A percentile compares a stretch with the other conserved stretches of the same genome.
Evolutionary conservation across 371 early-diverging fungal species (phyloP).

Genomic region (Smittium mucronatum): DNA sequence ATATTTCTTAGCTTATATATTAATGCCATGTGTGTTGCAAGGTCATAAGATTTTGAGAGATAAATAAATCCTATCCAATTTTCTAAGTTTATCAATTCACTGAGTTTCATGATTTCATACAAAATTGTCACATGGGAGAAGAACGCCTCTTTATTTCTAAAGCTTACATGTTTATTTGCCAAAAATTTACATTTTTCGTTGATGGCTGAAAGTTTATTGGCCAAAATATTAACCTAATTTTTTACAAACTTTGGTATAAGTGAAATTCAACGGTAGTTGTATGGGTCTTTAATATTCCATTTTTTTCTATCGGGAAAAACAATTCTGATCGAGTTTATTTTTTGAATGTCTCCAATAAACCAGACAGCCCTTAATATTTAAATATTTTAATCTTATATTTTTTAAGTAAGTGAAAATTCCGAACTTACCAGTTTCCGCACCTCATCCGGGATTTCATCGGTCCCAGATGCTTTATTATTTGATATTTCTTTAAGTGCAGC

Average conservation of each 20-base stretch:
- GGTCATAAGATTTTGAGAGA: background rate
- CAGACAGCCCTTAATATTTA: background rate
- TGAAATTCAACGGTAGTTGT: constrained; percentile 4
- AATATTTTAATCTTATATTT: background rate
- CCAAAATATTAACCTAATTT: background rate
- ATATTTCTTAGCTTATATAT: background rate
- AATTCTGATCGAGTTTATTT: background rate
- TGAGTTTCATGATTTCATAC: background rate
- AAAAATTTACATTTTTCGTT: background rate
- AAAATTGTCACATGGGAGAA: background rate
- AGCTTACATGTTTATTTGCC: background rate
- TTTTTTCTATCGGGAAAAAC: background rate
- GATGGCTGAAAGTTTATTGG: background rate
- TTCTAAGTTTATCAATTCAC: background rate
- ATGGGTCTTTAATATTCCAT: background rate
- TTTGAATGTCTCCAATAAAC: background rate
- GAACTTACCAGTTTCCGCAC: background rate
- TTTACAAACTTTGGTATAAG: background rate
- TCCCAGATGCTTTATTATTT: background rate
- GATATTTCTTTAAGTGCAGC: background rate
- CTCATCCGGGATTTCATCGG: background rate
- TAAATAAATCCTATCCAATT: constrained; percentile 9
- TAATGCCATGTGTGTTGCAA: background rate
- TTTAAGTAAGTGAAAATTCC: background rate
- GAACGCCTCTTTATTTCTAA: constrained; percentile 1